Percentiles rank a stretch among this genome's conserved stretches.
phyloP scores from a whole-genome alignment of 768 basidiomycete species.

The Termitomyces sp. region DNA sequence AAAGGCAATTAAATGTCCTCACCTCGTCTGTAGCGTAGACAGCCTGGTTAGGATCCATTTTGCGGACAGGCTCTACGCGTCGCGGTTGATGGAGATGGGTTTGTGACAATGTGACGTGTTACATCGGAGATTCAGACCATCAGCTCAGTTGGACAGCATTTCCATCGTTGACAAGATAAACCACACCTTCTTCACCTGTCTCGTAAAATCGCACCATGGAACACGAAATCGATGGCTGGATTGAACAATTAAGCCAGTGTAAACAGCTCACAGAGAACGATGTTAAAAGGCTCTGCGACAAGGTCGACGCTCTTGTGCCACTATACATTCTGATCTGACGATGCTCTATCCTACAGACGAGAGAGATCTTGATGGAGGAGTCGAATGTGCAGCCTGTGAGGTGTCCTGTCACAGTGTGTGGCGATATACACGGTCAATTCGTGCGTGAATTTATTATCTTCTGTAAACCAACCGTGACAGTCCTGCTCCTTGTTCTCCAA shows the following conservation, averaged over 20 bases:
- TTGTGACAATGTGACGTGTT: constrained; percentile 32
- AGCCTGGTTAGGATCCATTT: constrained; percentile 51
- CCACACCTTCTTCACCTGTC: constrained; percentile 24
- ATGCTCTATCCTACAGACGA: constrained; percentile 55
- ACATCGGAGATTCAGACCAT: constrained; percentile 29
- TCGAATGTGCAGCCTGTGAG: constrained; percentile 98
- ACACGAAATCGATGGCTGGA: constrained; percentile 94
- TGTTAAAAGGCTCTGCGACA: constrained; percentile 98
- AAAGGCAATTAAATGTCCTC: not conserved
- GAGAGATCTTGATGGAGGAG: constrained; percentile 99
- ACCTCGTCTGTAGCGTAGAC: constrained; percentile 89
- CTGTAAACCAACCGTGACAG: constrained; percentile 13
- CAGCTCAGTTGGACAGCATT: constrained; percentile 27
- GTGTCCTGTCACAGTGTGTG: constrained; percentile 99
- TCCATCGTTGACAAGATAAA: constrained; percentile 31
- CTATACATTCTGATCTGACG: constrained; percentile 21
- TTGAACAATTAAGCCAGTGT: constrained; percentile 94
- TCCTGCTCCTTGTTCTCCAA: constrained; percentile 7
- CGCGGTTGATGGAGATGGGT: constrained; percentile 26
- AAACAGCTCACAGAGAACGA: constrained; percentile 94
- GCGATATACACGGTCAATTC: constrained; percentile 99
- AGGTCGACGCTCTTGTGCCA: constrained; percentile 50
- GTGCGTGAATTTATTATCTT: constrained; percentile 54
- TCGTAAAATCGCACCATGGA: constrained; percentile 41
- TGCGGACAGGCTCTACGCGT: constrained; percentile 25